These are phyloP conservation scores for Penicillium odoratum DNA, from an alignment of 495 filamentous ascomycete species.

Conservation along the genomic window DNA sequence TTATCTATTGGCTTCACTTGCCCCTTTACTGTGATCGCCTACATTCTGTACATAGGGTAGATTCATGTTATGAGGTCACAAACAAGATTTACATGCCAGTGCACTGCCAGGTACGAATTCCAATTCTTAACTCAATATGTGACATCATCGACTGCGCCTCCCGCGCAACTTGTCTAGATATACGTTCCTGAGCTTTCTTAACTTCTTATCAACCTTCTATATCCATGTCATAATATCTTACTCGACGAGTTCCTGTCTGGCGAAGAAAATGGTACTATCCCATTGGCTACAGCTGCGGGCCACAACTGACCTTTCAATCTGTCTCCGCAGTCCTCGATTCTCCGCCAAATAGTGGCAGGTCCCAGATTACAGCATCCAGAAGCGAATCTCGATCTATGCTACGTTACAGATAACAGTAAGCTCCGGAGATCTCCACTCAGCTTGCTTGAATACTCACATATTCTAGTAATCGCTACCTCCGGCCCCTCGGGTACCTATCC, in stretches of 20 bases:
- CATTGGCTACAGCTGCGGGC: background rate
- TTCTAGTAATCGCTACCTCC: slow-evolving; percentile 68
- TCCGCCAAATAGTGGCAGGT: slow-evolving; percentile 75
- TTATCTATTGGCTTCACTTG: background rate
- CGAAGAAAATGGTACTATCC: slow-evolving; percentile 3
- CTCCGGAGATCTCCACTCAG: background rate
- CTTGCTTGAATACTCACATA: background rate
- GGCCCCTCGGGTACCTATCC: slow-evolving; percentile 87
- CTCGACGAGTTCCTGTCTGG: background rate
- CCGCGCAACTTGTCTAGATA: background rate
- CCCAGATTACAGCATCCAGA: slow-evolving; percentile 81
- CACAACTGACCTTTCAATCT: background rate
- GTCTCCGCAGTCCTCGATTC: slow-evolving; percentile 56
- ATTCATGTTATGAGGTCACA: background rate
- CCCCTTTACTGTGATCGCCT: background rate
- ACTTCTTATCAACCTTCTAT: background rate
- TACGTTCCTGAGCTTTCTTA: background rate
- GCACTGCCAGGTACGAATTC: background rate
- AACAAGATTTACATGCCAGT: slow-evolving; percentile 1
- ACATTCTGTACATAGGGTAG: background rate
- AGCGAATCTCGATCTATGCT: slow-evolving; percentile 90
- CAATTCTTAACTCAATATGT: slow-evolving; percentile 3
- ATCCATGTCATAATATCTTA: slow-evolving; percentile 4
- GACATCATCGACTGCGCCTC: slow-evolving; percentile 30
- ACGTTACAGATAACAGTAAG: slow-evolving; percentile 77